phyloP scores from a whole-genome alignment of 176 grass and related monocot species.

The Oropetium thomaeum region DNA sequence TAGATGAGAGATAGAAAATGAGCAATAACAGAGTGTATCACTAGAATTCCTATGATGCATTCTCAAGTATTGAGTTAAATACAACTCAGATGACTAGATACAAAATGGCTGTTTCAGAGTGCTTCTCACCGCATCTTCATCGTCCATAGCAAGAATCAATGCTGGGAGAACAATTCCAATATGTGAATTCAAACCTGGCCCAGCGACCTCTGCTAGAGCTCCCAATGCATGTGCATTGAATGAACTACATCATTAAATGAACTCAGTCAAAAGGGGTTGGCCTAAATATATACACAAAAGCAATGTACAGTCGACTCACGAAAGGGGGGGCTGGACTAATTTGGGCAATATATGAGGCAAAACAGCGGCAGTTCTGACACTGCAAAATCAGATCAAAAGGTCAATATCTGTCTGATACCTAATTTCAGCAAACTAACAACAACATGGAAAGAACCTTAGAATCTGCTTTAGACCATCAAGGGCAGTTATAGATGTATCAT shows the following conservation, averaged over 20 bases:
- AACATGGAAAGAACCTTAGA: constrained; percentile 57
- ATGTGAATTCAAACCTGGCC: constrained; percentile 85
- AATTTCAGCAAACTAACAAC: constrained; percentile 26
- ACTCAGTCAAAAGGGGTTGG: constrained; percentile 25
- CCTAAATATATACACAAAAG: constrained; percentile 18
- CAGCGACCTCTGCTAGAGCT: constrained; percentile 94
- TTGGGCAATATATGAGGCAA: constrained; percentile 99
- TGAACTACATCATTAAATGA: constrained; percentile 58
- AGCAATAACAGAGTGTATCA: neutral
- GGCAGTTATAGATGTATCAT: constrained; percentile 85
- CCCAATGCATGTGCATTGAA: constrained; percentile 98
- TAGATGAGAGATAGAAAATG: constrained; percentile 17
- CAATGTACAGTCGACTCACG: constrained; percentile 51
- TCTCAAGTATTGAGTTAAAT: neutral
- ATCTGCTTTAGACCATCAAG: constrained; percentile 99
- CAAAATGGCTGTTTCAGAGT: neutral
- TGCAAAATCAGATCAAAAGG: constrained; percentile 44
- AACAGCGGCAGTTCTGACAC: constrained; percentile 85
- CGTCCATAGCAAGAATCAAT: constrained; percentile 77
- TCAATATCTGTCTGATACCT: constrained; percentile 19
- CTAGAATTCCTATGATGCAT: neutral
- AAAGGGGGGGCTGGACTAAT: constrained; percentile 82
- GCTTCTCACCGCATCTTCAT: constrained; percentile 59
- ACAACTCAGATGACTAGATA: constrained; percentile 7
- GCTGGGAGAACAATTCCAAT: constrained; percentile 88